Base-by-base conservation (phyloP, 495 filamentous ascomycete species). In the Stereocaulon alpinum region DNA sequence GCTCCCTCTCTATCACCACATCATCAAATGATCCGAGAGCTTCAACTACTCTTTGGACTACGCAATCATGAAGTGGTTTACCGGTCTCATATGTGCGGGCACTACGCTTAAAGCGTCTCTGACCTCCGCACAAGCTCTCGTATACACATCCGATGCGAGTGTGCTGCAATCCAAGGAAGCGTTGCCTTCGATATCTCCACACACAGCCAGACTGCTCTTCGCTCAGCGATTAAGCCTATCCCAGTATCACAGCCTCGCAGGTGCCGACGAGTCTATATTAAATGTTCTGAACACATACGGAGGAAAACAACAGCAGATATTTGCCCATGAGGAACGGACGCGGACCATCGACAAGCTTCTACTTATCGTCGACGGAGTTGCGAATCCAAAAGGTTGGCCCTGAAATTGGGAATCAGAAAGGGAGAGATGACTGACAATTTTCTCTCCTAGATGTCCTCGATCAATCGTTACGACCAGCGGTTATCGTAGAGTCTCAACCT, bases 211-310 rank as follows among this genome's bases (percentile, higher is more conserved):
- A 63, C 70, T 80, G 34, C 68, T 85, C 30, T 51, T 85, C 44
- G 79, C 82, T 56, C 76, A 80, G 60, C 74, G 81, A 64, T 67
- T 79, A 58, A 74, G 76, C n/a, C 63, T 80, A 4, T 75, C 81
- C 32, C 63, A 75, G 24, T 79, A 71, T 61, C 79, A 82, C 42
- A 63, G 66, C 40, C 73, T 84, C 32, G 71, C 74, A 49, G 63
- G 67, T 52, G 60, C 66, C n/a, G 71, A 74, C 58, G 74, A 76
- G n/a, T 66, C 72, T 2, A 72, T 63, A 15, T 60, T 84, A 59
- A 61, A 75, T 29, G 66, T 70, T 43, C 62, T 86, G 27, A 79
- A 81, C 67, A 66, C 65, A 30, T 79, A 73, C 69, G 76, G 73
- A n/a, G 75, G 74, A 24, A 11, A 61, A 18, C 70, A 69, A 50